A percentile compares a stretch with the other conserved stretches of the same genome.
Conservation (phyloP, 192 early-diverging fungal species). For the Blastocladiella britannica region DNA sequence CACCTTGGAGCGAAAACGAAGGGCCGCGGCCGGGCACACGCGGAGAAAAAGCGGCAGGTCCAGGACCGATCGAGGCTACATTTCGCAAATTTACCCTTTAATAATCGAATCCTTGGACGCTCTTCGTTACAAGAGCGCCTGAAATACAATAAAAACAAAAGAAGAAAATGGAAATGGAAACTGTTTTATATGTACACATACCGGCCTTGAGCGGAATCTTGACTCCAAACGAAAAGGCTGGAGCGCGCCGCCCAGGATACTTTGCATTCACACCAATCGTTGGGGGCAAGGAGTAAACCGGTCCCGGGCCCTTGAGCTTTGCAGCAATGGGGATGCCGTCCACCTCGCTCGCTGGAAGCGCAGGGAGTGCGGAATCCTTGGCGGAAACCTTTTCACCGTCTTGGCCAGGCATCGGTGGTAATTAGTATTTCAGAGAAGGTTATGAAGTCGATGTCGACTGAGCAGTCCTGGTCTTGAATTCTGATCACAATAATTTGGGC, state of each 20-base stretch:
- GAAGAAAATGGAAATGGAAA: neutral
- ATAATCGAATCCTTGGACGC: no score
- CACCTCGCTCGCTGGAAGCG: no score
- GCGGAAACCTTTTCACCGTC: no score
- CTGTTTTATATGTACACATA: neutral
- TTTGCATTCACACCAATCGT: neutral
- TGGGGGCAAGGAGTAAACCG: neutral
- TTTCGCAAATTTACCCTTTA: accelerated
- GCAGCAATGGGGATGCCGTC: neutral
- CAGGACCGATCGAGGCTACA: neutral
- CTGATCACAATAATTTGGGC: no score
- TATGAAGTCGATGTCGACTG: no score
- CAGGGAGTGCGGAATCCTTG: no score
- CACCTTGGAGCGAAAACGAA: neutral
- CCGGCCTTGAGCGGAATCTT: neutral
- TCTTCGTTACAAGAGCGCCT: no score
- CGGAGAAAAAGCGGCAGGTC: neutral
- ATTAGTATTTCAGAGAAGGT: no score
- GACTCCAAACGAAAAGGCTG: neutral
- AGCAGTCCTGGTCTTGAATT: no score
- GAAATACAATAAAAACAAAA: no score
- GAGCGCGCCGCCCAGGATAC: neutral
- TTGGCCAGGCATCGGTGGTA: no score
- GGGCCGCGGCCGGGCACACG: neutral
- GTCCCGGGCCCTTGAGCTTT: neutral